Evolutionary conservation across 2,329 filamentous ascomycete genomes (phyloP).

Genomic region (Verticillium dahliae): DNA sequence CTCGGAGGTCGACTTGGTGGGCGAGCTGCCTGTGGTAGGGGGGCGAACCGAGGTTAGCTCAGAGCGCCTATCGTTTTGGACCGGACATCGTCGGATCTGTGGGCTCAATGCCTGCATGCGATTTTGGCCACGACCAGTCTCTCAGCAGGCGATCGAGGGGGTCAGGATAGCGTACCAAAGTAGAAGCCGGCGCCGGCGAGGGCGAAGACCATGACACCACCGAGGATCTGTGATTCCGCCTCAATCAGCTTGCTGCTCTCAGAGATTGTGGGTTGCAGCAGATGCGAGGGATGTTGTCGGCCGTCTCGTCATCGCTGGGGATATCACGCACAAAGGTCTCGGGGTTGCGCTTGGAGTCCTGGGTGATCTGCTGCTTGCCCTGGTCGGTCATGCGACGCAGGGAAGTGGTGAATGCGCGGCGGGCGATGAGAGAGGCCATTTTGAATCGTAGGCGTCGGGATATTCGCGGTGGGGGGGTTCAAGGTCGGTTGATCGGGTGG

Average conservation of each 20-base stretch:
- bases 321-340: conserved; percentile 35
- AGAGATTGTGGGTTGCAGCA: conserved; percentile 1
- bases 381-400: conserved; percentile 40
- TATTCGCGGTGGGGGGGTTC: conserved; percentile 4
- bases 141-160: conserved; percentile 9
- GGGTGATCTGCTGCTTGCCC: conserved; percentile 42
- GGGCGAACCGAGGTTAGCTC: not conserved
- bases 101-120: not conserved
- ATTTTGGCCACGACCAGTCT: conserved; percentile 12
- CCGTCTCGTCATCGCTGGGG: conserved; percentile 1
- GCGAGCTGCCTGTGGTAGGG: conserved; percentile 60
- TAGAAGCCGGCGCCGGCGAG: conserved; percentile 87
- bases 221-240: conserved; percentile 60
- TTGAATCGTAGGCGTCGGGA: conserved; percentile 18
- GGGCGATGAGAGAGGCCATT: conserved; percentile 53
- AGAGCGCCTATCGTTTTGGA: too few species aligned
- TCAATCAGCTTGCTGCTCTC: conserved; percentile 10
- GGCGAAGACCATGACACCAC: conserved; percentile 83
- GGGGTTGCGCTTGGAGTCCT: conserved; percentile 50
- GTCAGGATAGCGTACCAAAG: conserved; percentile 51
- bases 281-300: not conserved
- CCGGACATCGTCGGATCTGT: too few species aligned
- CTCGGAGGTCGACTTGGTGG: conserved; percentile 81
- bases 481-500: not conserved
- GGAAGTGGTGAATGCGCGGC: conserved; percentile 49